Conservation (phyloP, 176 grass and related monocot species). For the Paspalum notatum region DNA sequence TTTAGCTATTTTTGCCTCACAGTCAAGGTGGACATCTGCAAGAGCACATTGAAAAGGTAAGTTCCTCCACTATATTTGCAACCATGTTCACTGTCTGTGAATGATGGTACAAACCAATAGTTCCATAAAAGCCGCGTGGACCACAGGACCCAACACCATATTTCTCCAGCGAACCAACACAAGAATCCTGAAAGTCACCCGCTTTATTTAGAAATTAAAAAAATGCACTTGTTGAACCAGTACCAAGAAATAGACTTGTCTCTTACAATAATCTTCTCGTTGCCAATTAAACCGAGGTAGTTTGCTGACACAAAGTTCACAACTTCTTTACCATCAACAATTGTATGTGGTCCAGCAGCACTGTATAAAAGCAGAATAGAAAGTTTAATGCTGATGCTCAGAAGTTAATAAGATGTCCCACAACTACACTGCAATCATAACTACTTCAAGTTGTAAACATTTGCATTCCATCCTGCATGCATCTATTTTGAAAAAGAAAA, state of each 20-base stretch:
- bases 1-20: conserved; percentile 87
- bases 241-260: conserved; percentile 35
- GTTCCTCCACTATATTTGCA: conserved; percentile 40
- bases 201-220: conserved; percentile 33
- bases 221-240: conserved; percentile 19
- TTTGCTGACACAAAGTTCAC: conserved; percentile 95
- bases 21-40: conserved; percentile 97
- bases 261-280: conserved; percentile 87
- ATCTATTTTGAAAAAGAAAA: conserved; percentile 27
- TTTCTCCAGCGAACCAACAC: conserved; percentile 87
- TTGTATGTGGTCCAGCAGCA: conserved; percentile 81
- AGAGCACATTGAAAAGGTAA: conserved; percentile 40
- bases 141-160: conserved; percentile 98
- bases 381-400: conserved; percentile 28
- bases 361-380: conserved; percentile 48
- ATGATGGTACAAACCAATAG: conserved; percentile 69
- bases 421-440: conserved; percentile 14
- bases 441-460: neutral
- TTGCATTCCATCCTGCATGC: conserved; percentile 3
- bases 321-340: conserved; percentile 89
- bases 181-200: conserved; percentile 69
- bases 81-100: conserved; percentile 7
- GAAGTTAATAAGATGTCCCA: conserved; percentile 6
- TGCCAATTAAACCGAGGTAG: conserved; percentile 93
- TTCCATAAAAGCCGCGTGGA: conserved; percentile 94